Evolutionary conservation across 371 early-diverging fungal genomes (phyloP), one percentile per base, ranked within the genome.

Genomic region (Catenaria anguillulae): DNA sequence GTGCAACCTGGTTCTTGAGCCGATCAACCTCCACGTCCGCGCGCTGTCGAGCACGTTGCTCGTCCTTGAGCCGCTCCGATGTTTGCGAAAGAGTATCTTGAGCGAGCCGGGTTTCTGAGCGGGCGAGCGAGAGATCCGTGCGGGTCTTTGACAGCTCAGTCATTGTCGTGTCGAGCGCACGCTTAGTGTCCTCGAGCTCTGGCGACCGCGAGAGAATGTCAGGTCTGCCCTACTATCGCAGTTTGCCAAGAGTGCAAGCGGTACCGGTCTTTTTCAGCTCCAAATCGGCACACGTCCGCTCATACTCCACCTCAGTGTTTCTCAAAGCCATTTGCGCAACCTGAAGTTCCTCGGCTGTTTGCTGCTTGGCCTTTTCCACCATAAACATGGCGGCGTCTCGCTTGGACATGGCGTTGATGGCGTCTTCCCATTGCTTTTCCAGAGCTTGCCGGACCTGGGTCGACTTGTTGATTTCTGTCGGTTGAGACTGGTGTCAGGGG

Each of bases 341-440:
- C 1, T 56, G 31, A 13, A 70, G 37, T 19, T 64, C 45, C 29
- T n/a, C n/a, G n/a, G n/a, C n/a, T n/a, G n/a, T n/a, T n/a, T n/a
- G n/a, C n/a, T n/a, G n/a, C n/a, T n/a, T 15, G 24, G 55, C 56
- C 33, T 68, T 63, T 36, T 64, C 55, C 5, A 55, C 37, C 19
- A 64, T 55, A 12, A 67, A 65, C 23, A 75, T 67, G 23, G 63
- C 43, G 54, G 62, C 31, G 64, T 77, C 77, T n/a, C 77, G 72
- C 58, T 72, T 73, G 17, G 71, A 54, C 77, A 77, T 77, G 60
- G 77, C 75, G 8, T 69, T 62, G 19, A 77, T 40, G 21, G 77
- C 64, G 29, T 77, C 77, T 42, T 75, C 74, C 77, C 77, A 77
- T 48, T 72, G 71, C 61, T 75, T 75, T 56, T 70, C 71, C 4